phyloP scores from a whole-genome alignment of 441 rosid genomes.

The Erodium chrysanthum region DNA sequence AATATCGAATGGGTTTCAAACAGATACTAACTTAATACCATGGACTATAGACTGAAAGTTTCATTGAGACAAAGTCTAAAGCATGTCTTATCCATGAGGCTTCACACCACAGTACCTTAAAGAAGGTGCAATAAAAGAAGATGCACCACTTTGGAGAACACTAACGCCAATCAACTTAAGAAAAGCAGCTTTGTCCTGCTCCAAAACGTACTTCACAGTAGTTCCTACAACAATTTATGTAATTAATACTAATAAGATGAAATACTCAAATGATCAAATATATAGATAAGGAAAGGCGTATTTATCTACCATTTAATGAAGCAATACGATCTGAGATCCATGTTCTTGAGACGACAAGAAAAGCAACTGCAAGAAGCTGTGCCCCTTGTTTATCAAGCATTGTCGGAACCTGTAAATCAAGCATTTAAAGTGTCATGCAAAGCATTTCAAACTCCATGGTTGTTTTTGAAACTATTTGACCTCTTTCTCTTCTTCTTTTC shows the following conservation, averaged over 20 bases:
- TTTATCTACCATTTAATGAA: constrained; percentile 66
- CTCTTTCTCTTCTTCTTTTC: too few species aligned
- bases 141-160: constrained; percentile 90
- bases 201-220: constrained; percentile 91
- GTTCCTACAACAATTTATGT: constrained; percentile 51
- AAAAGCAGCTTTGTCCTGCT: constrained; percentile 89
- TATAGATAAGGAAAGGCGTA: constrained; percentile 1
- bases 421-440: constrained; percentile 1
- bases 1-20: neutral
- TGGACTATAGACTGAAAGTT: neutral
- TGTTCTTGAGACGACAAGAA: constrained; percentile 91
- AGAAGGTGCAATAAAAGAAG: constrained; percentile 91
- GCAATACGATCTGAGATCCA: constrained; percentile 98
- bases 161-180: constrained; percentile 75
- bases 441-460: constrained; percentile 10
- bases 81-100: neutral
- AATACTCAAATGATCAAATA: constrained; percentile 14
- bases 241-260: constrained; percentile 14
- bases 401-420: constrained; percentile 65
- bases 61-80: neutral
- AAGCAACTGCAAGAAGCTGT: constrained; percentile 73
- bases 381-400: constrained; percentile 91
- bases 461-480: neutral
- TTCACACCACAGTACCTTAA: constrained; percentile 41
- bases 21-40: neutral